Evolutionary conservation across 1,139 yeast genomes (phyloP), one percentile per base, ranked within the genome.

Genomic region (Komagataea norvegica): DNA sequence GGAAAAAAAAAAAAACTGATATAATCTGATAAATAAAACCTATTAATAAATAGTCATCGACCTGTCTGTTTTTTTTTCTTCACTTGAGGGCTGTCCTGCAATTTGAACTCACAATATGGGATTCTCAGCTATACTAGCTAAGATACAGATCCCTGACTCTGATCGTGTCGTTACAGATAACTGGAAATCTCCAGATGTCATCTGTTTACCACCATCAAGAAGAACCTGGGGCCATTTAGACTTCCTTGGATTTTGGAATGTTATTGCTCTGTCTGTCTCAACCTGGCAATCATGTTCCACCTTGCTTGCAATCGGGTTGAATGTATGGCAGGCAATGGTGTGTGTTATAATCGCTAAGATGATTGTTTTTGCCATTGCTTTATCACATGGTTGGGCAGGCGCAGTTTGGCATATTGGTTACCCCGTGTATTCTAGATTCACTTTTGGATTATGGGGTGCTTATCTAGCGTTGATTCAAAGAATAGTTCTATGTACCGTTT

Each of bases 401-500:
- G 57, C 60, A 4, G 54, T 55, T 16, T 64, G 59, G 52, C 66
- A 61, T 42, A 54, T 64, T 34, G 68, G 68, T 0, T 64, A 51
- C 38, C 59, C 68, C 5, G 52, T 64, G 15, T 59, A 54, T 40
- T 58, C 58, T 22, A 53, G 68, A 42, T 53, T 57, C 38, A 53
- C 63, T 4, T 64, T 62, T 48, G 69, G 69, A 8, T 53, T 62
- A 20, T 43, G 49, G 33, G 69, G 68, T 5, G 55, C 65, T 3
- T 54, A 42, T 31, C 32, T 63, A 7, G 67, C 66, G 3, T 49
- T 64, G 25, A 25, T 55, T 6, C 57, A 62, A 17, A 54, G 68
- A 51, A 55, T 58, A 34, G 52, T 62, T 28, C 42, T 63, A 24
- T 57, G 64, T 25, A 56, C 60, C 33, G 67, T 64, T 22, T 61